phyloP scores from a whole-genome alignment of 1,284 basidiomycete genomes.

The Meira nashicola region DNA sequence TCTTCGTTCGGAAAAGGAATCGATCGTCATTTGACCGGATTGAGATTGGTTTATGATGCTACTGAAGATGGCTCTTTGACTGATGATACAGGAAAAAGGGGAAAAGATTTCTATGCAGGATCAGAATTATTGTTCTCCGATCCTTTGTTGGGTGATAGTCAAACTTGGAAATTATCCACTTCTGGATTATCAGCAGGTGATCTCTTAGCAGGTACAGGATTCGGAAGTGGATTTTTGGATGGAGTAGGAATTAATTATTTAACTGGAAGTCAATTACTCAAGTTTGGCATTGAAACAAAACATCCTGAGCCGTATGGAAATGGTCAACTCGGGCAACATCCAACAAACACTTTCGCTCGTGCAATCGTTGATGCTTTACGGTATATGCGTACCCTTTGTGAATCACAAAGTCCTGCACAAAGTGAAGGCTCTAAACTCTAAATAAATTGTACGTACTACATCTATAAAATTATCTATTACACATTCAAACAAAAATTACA shows the following conservation, averaged over 20 bases:
- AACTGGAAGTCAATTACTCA: constrained; percentile 72
- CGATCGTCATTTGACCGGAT: constrained; percentile 85
- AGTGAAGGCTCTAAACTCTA: constrained; percentile 1
- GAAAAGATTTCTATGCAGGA: constrained; percentile 3
- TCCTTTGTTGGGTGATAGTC: constrained; percentile 69
- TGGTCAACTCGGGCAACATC: constrained; percentile 48
- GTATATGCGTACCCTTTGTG: constrained; percentile 67
- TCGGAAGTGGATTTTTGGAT: constrained; percentile 51
- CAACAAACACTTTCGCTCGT: constrained; percentile 67
- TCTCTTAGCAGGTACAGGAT: constrained; percentile 85
- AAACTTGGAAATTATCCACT: constrained; percentile 86
- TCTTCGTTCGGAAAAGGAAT: constrained; percentile 79
- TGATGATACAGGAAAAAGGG: neutral
- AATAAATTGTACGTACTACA: neutral
- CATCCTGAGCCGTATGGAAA: constrained; percentile 48
- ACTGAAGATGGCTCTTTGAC: constrained; percentile 38
- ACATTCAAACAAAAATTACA: neutral
- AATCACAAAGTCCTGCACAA: constrained; percentile 41
- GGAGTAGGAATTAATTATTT: constrained; percentile 59
- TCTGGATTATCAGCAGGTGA: constrained; percentile 82
- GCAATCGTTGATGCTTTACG: constrained; percentile 66
- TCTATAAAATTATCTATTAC: too few relatives aligned
- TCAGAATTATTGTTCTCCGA: constrained; percentile 56
- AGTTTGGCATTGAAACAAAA: constrained; percentile 94
- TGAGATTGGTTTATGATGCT: constrained; percentile 59